A percentile compares a stretch with the other conserved stretches of the same genome.
phyloP scores from a whole-genome alignment of 2,329 filamentous ascomycete genomes.

The Phaeoacremonium minimum region DNA sequence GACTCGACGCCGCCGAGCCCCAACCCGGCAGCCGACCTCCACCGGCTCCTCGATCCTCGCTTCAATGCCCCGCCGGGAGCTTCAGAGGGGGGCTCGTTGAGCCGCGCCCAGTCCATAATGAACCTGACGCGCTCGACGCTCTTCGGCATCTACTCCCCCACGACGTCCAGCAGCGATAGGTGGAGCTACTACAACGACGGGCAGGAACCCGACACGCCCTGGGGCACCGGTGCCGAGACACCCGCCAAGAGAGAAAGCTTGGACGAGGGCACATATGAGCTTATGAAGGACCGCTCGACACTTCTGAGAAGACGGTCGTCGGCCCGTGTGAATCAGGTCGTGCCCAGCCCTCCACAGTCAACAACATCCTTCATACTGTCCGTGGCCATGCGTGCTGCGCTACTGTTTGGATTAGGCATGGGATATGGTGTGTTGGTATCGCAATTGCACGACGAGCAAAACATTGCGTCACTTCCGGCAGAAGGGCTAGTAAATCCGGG shows the following conservation, averaged over 20 bases:
- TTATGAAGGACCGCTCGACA: conserved; percentile 36
- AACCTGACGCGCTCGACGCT: conserved; percentile 89
- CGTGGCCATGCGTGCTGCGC: conserved; percentile 49
- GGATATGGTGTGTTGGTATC: conserved; percentile 80
- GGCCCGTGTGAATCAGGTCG: too few species aligned
- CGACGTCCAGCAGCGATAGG: conserved; percentile 47
- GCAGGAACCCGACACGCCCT: conserved; percentile 65
- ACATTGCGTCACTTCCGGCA: conserved; percentile 59
- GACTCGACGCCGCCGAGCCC: conserved; percentile 28
- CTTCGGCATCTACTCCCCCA: conserved; percentile 82
- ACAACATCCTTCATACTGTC: conserved; percentile 35
- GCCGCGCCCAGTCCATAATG: conserved; percentile 71
- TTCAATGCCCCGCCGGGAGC: conserved; percentile 10
- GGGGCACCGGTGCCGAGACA: conserved; percentile 73
- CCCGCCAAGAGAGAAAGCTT: conserved; percentile 44
- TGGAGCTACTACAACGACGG: conserved; percentile 22
- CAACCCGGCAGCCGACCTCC: conserved; percentile 48
- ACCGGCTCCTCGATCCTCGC: conserved; percentile 28
- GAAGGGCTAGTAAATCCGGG: conserved; percentile 34
- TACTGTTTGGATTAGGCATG: conserved; percentile 76
- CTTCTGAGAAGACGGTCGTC: conserved; percentile 25
- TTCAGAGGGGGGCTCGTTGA: conserved; percentile 37
- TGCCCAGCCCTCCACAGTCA: conserved; percentile 11
- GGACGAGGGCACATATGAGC: conserved; percentile 38
- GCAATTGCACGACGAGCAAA: conserved; percentile 68